Evolutionary conservation across 768 basidiomycete genomes (phyloP).

Genomic region (Lanmaoa rubissima): DNA sequence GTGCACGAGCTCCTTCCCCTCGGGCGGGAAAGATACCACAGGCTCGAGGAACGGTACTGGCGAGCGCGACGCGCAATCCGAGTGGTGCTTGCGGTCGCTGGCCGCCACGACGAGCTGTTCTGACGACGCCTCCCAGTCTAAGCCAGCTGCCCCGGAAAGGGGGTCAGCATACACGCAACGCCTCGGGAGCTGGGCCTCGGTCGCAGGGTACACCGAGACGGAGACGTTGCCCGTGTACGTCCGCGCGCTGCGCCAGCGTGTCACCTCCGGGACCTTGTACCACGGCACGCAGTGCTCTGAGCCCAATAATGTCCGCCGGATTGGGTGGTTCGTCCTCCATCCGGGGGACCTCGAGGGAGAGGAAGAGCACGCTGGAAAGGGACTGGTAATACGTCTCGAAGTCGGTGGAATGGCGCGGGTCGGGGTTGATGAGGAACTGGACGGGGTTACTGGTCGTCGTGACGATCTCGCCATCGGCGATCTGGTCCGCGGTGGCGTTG

Average conservation of each 20-base stretch:
- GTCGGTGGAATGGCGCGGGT: neutral
- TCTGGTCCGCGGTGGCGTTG: conserved; percentile 1
- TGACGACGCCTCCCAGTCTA: too few relatives aligned
- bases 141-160: neutral
- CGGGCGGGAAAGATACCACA: neutral
- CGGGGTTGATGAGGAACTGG: neutral
- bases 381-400: neutral
- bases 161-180: neutral
- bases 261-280: neutral
- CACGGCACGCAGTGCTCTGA: neutral
- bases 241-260: neutral
- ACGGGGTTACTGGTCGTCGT: neutral
- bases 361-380: neutral
- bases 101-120: neutral
- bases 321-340: neutral
- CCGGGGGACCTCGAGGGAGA: neutral
- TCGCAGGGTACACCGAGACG: neutral
- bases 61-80: neutral
- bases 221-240: neutral
- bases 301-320: neutral
- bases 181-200: neutral
- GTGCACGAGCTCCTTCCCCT: neutral
- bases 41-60: neutral
- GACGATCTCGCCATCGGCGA: neutral
- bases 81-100: neutral